A percentile compares a stretch with the other conserved stretches of the same genome.
These are phyloP conservation scores for Leucocoprinus sp. DNA, from an alignment of 768 basidiomycete genomes.

Conservation along the genomic window DNA sequence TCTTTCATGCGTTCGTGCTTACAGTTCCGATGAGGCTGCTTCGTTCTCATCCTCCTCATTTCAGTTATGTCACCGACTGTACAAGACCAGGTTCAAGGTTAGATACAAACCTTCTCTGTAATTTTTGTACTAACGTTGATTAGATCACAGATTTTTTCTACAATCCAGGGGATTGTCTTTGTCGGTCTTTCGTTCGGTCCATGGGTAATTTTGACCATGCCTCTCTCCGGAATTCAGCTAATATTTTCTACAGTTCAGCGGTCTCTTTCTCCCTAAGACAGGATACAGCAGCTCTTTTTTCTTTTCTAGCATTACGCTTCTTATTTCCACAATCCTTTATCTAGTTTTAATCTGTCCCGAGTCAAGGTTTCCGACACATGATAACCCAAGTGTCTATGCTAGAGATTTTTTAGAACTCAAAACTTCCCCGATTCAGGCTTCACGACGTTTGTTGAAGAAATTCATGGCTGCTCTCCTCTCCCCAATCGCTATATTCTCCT, in stretches of 20 bases:
- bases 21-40: conserved; percentile 23
- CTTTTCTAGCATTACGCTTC: conserved; percentile 33
- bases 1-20: conserved; percentile 59
- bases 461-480: conserved; percentile 41
- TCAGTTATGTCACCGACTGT: conserved; percentile 47
- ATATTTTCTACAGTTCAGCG: conserved; percentile 26
- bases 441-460: conserved; percentile 19
- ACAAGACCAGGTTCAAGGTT: conserved; percentile 43
- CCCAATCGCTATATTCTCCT: conserved; percentile 66
- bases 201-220: conserved; percentile 36
- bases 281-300: conserved; percentile 46
- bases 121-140: neutral
- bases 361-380: conserved; percentile 30
- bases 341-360: conserved; percentile 45
- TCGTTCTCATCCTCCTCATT: conserved; percentile 15
- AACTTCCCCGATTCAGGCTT: conserved; percentile 22
- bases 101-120: conserved; percentile 4
- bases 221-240: neutral
- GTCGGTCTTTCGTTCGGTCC: conserved; percentile 76
- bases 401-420: conserved; percentile 20
- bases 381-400: conserved; percentile 14
- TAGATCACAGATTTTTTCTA: conserved; percentile 48
- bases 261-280: conserved; percentile 46
- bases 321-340: conserved; percentile 29
- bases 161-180: conserved; percentile 69